These are phyloP conservation scores for Allium fistulosum DNA, from an alignment of 106 monocot species.

Conservation along the genomic window DNA sequence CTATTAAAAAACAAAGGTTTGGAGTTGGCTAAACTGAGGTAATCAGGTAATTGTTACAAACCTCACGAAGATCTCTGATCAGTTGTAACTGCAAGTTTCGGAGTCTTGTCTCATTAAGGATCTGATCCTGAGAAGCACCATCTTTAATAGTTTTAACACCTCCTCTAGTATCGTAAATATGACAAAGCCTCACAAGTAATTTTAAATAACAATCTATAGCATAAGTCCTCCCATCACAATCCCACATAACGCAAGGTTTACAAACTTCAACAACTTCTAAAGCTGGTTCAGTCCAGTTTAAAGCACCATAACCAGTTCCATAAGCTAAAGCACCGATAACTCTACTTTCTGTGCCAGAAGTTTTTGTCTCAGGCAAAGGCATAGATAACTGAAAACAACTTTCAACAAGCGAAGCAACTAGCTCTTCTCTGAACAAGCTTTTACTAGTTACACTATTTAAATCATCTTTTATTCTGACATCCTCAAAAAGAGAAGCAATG, in stretches of 20 bases:
- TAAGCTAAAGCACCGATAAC: conserved; percentile 98
- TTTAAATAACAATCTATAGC: conserved; percentile 97
- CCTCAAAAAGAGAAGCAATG: conserved; percentile 94
- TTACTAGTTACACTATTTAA: conserved; percentile 81
- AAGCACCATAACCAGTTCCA: conserved; percentile 96
- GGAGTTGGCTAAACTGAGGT: too few relatives aligned
- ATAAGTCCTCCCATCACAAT: conserved; percentile 94
- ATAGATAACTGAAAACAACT: conserved; percentile 98
- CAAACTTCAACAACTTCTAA: conserved; percentile 97
- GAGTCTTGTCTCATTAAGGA: conserved; percentile 92
- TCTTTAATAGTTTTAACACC: conserved; percentile 89
- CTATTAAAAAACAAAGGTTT: neutral
- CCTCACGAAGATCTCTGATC: conserved; percentile 94
- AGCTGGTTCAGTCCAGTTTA: conserved; percentile 95
- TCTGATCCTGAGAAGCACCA: conserved; percentile 96
- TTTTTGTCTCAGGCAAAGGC: conserved; percentile 85
- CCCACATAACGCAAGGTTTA: conserved; percentile 93
- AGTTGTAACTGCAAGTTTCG: conserved; percentile 87
- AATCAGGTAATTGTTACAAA: conserved; percentile 12
- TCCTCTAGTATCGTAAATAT: conserved; percentile 97
- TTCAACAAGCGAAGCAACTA: conserved; percentile 96
- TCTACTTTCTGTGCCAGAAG: conserved; percentile 95
- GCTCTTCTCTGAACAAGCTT: conserved; percentile 93
- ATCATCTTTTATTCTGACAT: conserved; percentile 86
- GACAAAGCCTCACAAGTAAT: conserved; percentile 96